Percentiles rank a stretch among this genome's conserved stretches.
phyloP scores from a whole-genome alignment of 148 eudicot species.

The Simmondsia chinensis region DNA sequence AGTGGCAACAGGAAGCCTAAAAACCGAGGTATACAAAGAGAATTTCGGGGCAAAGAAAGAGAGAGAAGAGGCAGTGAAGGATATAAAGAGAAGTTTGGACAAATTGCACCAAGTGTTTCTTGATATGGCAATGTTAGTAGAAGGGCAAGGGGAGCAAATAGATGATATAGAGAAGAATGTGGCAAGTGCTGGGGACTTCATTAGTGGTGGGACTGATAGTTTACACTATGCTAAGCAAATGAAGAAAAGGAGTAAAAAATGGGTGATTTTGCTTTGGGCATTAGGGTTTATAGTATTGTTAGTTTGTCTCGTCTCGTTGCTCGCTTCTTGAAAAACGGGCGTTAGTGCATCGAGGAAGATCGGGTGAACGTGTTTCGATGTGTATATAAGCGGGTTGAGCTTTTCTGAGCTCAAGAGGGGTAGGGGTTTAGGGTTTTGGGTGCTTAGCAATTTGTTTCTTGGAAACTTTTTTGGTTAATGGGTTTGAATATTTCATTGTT shows the following conservation, averaged over 20 bases:
- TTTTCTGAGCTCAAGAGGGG: constrained; percentile 18
- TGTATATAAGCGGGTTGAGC: constrained; percentile 6
- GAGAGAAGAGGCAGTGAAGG: constrained; percentile 64
- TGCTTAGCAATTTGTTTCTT: constrained; percentile 5
- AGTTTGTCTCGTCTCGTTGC: constrained; percentile 39
- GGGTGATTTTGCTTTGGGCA: constrained; percentile 45
- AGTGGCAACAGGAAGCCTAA: constrained; percentile 33
- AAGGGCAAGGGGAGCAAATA: constrained; percentile 55
- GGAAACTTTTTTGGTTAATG: constrained; percentile 7
- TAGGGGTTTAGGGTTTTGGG: not conserved
- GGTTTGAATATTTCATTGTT: too few species aligned
- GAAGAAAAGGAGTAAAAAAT: constrained; percentile 39
- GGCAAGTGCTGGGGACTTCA: constrained; percentile 39
- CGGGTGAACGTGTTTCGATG: not conserved
- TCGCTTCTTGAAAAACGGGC: constrained; percentile 16
- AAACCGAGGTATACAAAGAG: constrained; percentile 27
- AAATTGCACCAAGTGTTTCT: constrained; percentile 77
- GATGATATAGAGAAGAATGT: constrained; percentile 76
- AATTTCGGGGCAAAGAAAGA: constrained; percentile 33
- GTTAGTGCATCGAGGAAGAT: too few species aligned
- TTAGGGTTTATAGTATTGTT: constrained; percentile 36
- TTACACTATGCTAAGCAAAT: constrained; percentile 58
- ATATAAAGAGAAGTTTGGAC: constrained; percentile 64
- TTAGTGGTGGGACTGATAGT: constrained; percentile 46
- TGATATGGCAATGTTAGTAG: constrained; percentile 83